Conservation (phyloP, 2,329 filamentous ascomycete species). For the Sporothrix inflata region DNA sequence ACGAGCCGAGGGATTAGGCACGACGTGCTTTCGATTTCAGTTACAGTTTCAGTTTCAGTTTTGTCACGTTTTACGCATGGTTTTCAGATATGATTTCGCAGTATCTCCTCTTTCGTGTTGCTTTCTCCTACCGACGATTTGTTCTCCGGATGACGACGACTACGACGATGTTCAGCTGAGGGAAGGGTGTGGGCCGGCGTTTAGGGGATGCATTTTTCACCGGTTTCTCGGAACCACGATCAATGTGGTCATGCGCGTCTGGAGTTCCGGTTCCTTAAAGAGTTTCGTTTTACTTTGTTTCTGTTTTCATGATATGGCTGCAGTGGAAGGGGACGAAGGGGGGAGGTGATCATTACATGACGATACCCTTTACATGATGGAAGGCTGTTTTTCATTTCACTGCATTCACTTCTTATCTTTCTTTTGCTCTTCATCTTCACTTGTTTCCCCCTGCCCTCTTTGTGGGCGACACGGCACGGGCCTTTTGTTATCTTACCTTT, state of each 20-base stretch:
- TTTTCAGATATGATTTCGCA: background rate
- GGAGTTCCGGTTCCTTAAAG: background rate
- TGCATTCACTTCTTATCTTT: background rate
- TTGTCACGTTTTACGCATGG: background rate
- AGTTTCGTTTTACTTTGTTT: background rate
- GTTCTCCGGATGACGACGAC: no score
- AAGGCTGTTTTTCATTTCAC: background rate
- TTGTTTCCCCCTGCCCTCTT: background rate
- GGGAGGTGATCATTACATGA: background rate
- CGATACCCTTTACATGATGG: conserved; percentile 4
- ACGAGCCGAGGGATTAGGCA: conserved; percentile 20
- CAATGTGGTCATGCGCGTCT: background rate
- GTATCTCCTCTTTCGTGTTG: no score
- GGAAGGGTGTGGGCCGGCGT: background rate
- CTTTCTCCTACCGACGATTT: no score
- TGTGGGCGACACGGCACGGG: background rate
- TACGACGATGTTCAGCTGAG: background rate
- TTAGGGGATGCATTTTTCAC: background rate
- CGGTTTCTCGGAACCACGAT: conserved; percentile 5
- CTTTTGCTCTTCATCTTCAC: background rate
- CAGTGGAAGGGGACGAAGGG: background rate
- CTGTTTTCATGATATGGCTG: background rate
- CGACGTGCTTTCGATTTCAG: background rate
- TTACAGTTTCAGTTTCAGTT: background rate
- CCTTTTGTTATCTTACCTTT: conserved; percentile 1